Evolutionary conservation across 768 basidiomycete genomes (phyloP), one percentile per base, ranked within the genome.

Genomic region (Gymnopilus dilepis): DNA sequence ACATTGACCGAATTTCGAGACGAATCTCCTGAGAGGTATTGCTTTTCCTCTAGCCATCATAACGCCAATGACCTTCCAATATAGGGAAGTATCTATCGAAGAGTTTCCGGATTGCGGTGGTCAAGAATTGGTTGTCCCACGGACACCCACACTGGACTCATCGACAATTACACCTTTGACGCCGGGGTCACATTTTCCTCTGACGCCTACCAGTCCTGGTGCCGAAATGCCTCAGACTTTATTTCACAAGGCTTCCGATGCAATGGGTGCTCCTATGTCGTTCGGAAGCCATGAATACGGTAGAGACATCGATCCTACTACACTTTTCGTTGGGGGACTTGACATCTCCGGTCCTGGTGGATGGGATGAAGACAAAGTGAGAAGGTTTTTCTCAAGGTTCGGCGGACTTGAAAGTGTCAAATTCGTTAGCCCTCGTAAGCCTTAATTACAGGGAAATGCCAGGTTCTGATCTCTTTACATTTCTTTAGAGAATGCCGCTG

Each of bases 311-410:
- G 90, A 92, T 69, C 88, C 87, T 0, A 85, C 81, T 2, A 86
- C 89, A 1, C 78, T 94, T 28, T 93, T 92, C 70, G 88, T 92
- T 28, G 91, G 92, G 6, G 90, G 90, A 4, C 78, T 94, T 43
- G 87, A 89, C 66, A 82, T 85, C 68, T 80, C 79, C 66, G 88
- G 86, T 5, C 79, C 85, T 2, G 78, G 78, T 26, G 83, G 84
- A 6, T 93, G 91, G 92, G 83, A 87, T 45, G 90, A 93, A 68
- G 79, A 78, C 8, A 87, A 82, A 63, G 78, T 94, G 33, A 76
- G 73, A 30, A 68, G 71, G 6, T 77, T 90, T 47, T 94, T 94
- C 69, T 77, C 78, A 21, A 81, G 80, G 67, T 93, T 86, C 66
- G 89, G 87, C 9, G 82, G 82, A 1, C 77, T 94, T 8, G 85